Conservation (phyloP, 129 eudicot genomes). For the Lonicera japonica region DNA sequence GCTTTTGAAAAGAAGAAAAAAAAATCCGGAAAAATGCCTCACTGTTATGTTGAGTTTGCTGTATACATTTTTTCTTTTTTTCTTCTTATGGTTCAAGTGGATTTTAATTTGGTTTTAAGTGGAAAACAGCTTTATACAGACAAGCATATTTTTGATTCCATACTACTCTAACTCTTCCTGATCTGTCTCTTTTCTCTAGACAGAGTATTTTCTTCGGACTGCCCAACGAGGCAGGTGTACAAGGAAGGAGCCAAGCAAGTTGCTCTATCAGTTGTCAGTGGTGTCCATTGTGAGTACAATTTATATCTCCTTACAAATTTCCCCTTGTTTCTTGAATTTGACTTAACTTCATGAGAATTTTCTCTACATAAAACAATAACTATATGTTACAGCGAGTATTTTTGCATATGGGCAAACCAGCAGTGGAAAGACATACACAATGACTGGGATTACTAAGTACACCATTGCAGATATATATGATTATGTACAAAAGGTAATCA, state of each 20-base stretch:
- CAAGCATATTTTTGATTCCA: too few relatives aligned
- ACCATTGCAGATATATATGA: slow-evolving; percentile 79
- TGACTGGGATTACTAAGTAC: slow-evolving; percentile 86
- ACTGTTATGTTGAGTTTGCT: too few relatives aligned
- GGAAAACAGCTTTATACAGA: too few relatives aligned
- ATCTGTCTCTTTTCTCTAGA: slow-evolving; percentile 30
- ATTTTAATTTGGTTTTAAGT: too few relatives aligned
- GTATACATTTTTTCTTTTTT: too few relatives aligned
- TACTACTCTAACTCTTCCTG: too few relatives aligned
- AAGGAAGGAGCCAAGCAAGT: slow-evolving; percentile 83
- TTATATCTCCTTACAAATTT: background rate
- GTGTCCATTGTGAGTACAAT: slow-evolving; percentile 72
- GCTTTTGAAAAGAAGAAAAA: too few relatives aligned
- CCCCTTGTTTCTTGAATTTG: background rate
- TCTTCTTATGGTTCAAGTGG: too few relatives aligned
- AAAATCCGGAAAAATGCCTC: too few relatives aligned
- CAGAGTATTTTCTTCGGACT: slow-evolving; percentile 63
- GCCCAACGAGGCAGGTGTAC: slow-evolving; percentile 87
- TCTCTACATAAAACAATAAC: background rate
- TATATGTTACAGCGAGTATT: slow-evolving; percentile 55
- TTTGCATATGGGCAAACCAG: slow-evolving; percentile 96
- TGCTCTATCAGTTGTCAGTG: slow-evolving; percentile 76
- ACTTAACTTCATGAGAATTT: background rate
- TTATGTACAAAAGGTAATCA: slow-evolving; percentile 63
- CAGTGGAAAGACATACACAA: slow-evolving; percentile 93